Evolutionary conservation across 805 yeast genomes (phyloP), one percentile per base, ranked within the genome.

Genomic region (Schwanniomyces occidentalis): DNA sequence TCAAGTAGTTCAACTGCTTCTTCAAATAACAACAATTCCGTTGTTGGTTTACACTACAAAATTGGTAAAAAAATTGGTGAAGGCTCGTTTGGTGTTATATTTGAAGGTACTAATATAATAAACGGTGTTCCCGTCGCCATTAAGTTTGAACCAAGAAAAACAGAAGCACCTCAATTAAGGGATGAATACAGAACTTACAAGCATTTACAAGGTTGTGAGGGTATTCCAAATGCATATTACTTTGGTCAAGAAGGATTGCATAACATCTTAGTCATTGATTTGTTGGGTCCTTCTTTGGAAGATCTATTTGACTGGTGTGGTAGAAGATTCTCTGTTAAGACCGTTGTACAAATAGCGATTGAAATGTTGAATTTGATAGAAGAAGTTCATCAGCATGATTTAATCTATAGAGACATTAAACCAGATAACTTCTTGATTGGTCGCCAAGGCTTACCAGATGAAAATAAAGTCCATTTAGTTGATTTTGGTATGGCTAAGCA

Each of bases 301-400:
- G 95, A 85, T 61, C 65, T 85, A 49, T 85, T 85, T 62, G 95
- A 85, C 56, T 85, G 95, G 95, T 85, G 95, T 65, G 89, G 89
- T 3, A 69, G 93, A 37, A 73, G 75, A 44, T 85, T 85, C 48
- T 71, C 81, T 26, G 75, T 79, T 25, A 78, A 82, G 54, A 83
- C 93, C 3, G 85, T 83, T 12, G 83, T 82, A 22, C 81, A 80
- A 53, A 71, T 83, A 30, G 87, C 90, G 14, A 78, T 76, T 41
- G 93, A 85, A 58, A 85, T 85, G 95, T 79, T 85, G 46, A 68
- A 72, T 31, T 62, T 85, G 45, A 80, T 85, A 16, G 83, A 82
- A 58, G 76, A 78, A 42, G 82, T 85, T 30, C 95, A 85, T 60
- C 81, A 81, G 36, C 84, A 82, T 47, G 86, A 83, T 56, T 66